phyloP scores from a whole-genome alignment of 352 stramenopile genomes.

The Aphanomyces euteiches region DNA sequence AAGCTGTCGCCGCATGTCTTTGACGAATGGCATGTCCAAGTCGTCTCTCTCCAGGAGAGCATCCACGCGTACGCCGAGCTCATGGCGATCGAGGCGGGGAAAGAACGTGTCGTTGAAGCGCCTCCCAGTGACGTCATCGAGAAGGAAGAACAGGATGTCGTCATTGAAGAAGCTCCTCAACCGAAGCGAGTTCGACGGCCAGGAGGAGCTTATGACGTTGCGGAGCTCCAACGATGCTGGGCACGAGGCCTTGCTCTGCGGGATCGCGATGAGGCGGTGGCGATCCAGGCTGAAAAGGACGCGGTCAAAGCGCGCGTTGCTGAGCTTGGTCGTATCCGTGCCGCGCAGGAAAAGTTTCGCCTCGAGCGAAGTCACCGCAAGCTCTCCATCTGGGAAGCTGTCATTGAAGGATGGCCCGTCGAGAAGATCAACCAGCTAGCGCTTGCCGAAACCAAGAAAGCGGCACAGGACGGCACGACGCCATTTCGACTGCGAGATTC shows the following conservation, averaged over 20 bases:
- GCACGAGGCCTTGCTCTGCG: slow-evolving; percentile 40
- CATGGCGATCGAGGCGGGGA: slow-evolving; percentile 21
- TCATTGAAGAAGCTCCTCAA: too few relatives aligned
- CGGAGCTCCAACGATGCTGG: slow-evolving; percentile 46
- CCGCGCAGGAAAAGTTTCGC: slow-evolving; percentile 33
- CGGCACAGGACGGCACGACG: slow-evolving; percentile 46
- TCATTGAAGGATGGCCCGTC: slow-evolving; percentile 46
- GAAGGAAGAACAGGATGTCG: not conserved
- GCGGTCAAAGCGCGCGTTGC: slow-evolving; percentile 21
- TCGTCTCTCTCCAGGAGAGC: slow-evolving; percentile 35
- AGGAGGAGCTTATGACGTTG: not conserved
- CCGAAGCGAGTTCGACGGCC: too few relatives aligned
- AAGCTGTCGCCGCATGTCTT: slow-evolving; percentile 43
- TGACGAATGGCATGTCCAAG: slow-evolving; percentile 47
- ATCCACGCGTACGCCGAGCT: slow-evolving; percentile 38
- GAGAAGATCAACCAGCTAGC: slow-evolving; percentile 52
- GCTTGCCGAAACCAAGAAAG: slow-evolving; percentile 59
- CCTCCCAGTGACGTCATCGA: not conserved
- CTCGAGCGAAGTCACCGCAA: slow-evolving; percentile 38
- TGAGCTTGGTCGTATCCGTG: slow-evolving; percentile 31
- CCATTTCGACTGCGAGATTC: slow-evolving; percentile 50
- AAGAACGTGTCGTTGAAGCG: not conserved
- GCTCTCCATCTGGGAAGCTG: slow-evolving; percentile 66
- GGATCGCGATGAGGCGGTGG: slow-evolving; percentile 33
- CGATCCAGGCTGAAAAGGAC: slow-evolving; percentile 21